Percentiles rank a stretch among this genome's conserved stretches.
phyloP scores from a whole-genome alignment of 2,329 filamentous ascomycete genomes.

The Simplicillium sp. region DNA sequence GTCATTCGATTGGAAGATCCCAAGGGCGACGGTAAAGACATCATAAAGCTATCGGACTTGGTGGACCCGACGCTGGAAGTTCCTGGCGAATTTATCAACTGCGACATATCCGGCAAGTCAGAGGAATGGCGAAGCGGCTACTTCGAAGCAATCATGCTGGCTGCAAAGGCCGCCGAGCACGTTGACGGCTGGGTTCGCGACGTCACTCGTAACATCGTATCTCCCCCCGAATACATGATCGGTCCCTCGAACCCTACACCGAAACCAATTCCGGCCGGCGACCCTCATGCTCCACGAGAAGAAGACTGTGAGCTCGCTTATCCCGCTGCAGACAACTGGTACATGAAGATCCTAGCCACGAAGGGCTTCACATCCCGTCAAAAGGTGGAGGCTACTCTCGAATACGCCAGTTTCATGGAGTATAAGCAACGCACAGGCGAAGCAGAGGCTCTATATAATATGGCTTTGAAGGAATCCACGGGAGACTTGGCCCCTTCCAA shows the following conservation, averaged over 20 bases:
- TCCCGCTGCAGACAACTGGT: constrained; percentile 64
- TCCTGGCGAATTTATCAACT: constrained; percentile 50
- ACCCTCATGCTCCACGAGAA: constrained; percentile 55
- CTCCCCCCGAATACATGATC: constrained; percentile 63
- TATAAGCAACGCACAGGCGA: constrained; percentile 59
- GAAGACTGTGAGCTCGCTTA: constrained; percentile 66
- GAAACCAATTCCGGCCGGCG: constrained; percentile 57
- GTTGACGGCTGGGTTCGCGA: constrained; percentile 73
- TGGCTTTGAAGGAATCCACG: constrained; percentile 67
- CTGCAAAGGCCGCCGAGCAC: constrained; percentile 68
- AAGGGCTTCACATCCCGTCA: constrained; percentile 72
- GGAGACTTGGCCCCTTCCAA: constrained; percentile 35
- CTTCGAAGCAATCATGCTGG: constrained; percentile 70
- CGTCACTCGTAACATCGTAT: constrained; percentile 53
- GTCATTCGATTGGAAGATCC: constrained; percentile 62
- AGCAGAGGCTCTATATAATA: constrained; percentile 62
- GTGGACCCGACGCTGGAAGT: constrained; percentile 63
- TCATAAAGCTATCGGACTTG: constrained; percentile 44
- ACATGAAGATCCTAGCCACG: constrained; percentile 73
- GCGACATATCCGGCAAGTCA: constrained; percentile 65
- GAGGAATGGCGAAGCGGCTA: constrained; percentile 84
- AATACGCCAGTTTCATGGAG: constrained; percentile 77
- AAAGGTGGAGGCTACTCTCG: constrained; percentile 69
- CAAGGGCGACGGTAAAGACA: constrained; percentile 55
- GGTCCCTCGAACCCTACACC: constrained; percentile 80